Evolutionary conservation across 768 basidiomycete genomes (phyloP).

Genomic region (Cantharellus anzutake): DNA sequence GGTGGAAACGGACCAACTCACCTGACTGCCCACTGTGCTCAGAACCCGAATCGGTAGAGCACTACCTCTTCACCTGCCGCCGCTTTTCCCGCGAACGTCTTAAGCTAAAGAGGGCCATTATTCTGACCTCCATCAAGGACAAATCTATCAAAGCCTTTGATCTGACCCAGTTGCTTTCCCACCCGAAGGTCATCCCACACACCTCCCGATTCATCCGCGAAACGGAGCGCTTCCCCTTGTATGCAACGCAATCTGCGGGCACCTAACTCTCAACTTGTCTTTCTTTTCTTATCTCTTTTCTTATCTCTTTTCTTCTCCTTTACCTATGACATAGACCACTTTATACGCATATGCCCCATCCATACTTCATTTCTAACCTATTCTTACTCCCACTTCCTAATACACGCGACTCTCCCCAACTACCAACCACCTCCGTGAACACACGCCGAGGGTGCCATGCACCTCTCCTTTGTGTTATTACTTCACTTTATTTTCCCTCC

Average conservation of each 20-base stretch:
- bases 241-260: not conserved
- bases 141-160: not conserved
- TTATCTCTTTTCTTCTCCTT: not conserved
- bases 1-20: constrained; percentile 3
- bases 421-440: no score
- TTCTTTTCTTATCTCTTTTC: not conserved
- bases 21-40: constrained; percentile 3
- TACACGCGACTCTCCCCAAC: no score
- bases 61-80: constrained; percentile 6
- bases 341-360: no score
- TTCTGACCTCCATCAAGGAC: not conserved
- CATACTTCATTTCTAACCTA: no score
- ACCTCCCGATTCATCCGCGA: not conserved
- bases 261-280: not conserved
- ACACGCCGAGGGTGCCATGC: no score
- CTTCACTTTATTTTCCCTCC: no score
- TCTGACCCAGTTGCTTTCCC: not conserved
- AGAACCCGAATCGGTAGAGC: constrained; percentile 3
- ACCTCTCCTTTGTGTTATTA: no score
- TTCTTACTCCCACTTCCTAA: no score
- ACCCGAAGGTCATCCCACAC: not conserved
- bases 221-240: not conserved
- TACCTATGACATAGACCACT: no score
- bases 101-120: not conserved
- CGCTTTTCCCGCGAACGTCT: not conserved